Conservation (phyloP, 139 green algal genomes). For the Chlorella sp. region DNA sequence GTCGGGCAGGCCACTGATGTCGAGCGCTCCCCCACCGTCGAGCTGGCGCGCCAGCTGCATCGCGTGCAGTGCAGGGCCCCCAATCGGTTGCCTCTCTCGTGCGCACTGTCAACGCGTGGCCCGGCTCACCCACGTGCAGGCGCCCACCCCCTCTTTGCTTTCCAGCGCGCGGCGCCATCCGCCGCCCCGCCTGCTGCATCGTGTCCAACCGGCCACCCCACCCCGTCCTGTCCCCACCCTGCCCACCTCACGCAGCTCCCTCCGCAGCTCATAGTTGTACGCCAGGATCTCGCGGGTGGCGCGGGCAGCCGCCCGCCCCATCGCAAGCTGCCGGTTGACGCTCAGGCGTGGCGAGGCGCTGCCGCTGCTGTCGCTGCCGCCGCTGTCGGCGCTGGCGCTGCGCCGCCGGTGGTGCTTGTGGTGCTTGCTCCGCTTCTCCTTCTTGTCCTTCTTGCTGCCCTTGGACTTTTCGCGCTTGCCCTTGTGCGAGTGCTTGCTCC, state of each 20-base stretch:
- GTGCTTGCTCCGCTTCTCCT: neutral
- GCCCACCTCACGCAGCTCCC: slow-evolving; percentile 39
- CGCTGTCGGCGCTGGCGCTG: neutral
- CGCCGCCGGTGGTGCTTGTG: slow-evolving; percentile 5
- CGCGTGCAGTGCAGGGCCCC: no score
- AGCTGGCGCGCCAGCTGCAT: slow-evolving; percentile 41
- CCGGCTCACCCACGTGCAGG: no score
- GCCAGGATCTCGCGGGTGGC: slow-evolving; percentile 38
- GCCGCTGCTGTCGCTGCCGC: neutral
- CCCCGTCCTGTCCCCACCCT: no score
- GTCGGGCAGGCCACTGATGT: slow-evolving; percentile 42
- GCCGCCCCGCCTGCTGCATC: no score
- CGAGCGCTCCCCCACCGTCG: slow-evolving; percentile 41
- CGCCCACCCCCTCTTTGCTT: no score
- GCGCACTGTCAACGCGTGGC: no score
- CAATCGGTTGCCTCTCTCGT: no score
- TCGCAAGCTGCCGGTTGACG: slow-evolving; percentile 31
- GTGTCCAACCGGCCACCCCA: no score
- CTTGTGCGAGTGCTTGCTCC: no score
- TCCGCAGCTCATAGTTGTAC: slow-evolving; percentile 24
- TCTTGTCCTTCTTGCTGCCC: slow-evolving; percentile 20
- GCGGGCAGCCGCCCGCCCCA: slow-evolving; percentile 14
- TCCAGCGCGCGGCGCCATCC: no score
- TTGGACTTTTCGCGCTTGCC: slow-evolving; percentile 8
- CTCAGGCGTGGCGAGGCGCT: neutral